phyloP scores from a whole-genome alignment of 257 asterid genomes.

The Paraleonurus japonicus region DNA sequence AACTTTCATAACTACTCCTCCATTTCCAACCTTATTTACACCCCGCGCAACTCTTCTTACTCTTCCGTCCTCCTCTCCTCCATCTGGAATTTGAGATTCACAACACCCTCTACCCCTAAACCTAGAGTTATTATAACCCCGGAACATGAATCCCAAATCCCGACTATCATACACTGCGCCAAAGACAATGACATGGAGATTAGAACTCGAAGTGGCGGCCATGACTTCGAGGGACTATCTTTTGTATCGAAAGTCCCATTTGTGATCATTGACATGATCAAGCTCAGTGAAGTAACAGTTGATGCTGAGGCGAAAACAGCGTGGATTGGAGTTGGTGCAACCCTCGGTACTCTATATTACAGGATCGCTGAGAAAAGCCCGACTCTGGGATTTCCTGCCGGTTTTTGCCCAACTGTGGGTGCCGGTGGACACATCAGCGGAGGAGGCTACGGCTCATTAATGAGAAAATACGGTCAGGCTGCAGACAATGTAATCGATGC shows the following conservation, averaged over 20 bases:
- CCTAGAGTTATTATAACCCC: slow-evolving; percentile 24
- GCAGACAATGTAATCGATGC: not conserved
- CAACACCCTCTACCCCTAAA: not conserved
- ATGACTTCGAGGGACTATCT: slow-evolving; percentile 10
- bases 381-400: not conserved
- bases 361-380: not conserved
- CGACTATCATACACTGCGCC: slow-evolving; percentile 1
- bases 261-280: slow-evolving; percentile 10
- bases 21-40: not conserved
- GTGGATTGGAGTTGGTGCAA: slow-evolving; percentile 13
- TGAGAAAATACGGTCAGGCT: not conserved
- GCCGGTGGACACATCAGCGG: slow-evolving; percentile 1
- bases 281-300: not conserved
- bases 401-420: not conserved
- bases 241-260: not conserved
- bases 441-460: slow-evolving; percentile 1
- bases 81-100: not conserved
- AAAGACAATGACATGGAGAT: not conserved
- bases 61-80: not conserved
- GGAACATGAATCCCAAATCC: slow-evolving; percentile 7
- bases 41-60: not conserved
- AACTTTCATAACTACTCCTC: not conserved
- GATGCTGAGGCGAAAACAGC: not conserved
- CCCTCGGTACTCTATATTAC: not conserved
- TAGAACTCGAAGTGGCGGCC: slow-evolving; percentile 7